These are phyloP conservation scores for Thelonectria olida DNA, from an alignment of 2,329 filamentous ascomycete species.

Conservation along the genomic window DNA sequence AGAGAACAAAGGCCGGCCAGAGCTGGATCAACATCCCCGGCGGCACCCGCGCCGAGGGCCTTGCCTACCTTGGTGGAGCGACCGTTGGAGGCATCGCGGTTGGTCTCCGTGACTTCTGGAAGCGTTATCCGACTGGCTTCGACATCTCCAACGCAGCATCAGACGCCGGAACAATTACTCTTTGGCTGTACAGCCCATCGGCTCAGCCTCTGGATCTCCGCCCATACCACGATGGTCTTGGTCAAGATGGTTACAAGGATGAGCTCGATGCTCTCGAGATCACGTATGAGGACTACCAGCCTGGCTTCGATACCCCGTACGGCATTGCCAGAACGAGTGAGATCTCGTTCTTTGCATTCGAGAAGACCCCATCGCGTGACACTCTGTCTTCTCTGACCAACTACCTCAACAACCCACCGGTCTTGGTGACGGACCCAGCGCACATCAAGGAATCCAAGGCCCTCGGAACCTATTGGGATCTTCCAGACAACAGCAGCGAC, in stretches of 20 bases:
- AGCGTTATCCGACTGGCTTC: constrained; percentile 67
- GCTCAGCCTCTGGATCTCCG: constrained; percentile 65
- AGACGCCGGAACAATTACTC: constrained; percentile 61
- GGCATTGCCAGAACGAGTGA: constrained; percentile 69
- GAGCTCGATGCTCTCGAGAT: constrained; percentile 69
- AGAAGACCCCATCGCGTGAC: constrained; percentile 59
- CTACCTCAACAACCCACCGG: constrained; percentile 61
- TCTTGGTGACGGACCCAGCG: constrained; percentile 56
- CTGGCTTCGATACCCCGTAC: constrained; percentile 62
- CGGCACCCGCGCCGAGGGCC: constrained; percentile 62
- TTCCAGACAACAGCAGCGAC: constrained; percentile 43
- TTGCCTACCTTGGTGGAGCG: constrained; percentile 68
- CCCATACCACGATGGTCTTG: constrained; percentile 67
- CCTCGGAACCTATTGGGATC: constrained; percentile 64
- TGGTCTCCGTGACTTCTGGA: constrained; percentile 70
- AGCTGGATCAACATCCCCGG: constrained; percentile 68
- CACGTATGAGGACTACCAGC: constrained; percentile 71
- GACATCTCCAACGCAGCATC: constrained; percentile 62
- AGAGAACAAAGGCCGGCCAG: constrained; percentile 65
- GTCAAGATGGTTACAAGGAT: constrained; percentile 63
- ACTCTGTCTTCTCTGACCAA: constrained; percentile 54
- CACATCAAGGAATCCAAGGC: constrained; percentile 63
- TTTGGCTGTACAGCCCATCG: constrained; percentile 69
- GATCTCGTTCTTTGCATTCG: constrained; percentile 62
- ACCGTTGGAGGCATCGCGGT: constrained; percentile 66